phyloP scores from a whole-genome alignment of 2,329 filamentous ascomycete genomes.

The Nigrospora sphaerica region DNA sequence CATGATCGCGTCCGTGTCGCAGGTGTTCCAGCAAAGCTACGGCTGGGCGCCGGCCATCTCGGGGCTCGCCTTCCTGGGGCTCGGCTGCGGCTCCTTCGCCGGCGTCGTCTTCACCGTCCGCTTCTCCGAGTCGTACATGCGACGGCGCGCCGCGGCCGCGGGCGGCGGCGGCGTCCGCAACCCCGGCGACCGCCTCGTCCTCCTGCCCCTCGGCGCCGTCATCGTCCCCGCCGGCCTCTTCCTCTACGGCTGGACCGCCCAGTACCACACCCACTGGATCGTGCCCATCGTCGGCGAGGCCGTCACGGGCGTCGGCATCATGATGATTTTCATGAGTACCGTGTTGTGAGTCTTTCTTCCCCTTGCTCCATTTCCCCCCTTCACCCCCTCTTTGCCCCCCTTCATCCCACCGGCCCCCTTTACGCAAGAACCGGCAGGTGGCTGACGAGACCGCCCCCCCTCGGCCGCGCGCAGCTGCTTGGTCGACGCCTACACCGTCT shows the following conservation, averaged over 20 bases:
- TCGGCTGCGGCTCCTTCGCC: slow-evolving; percentile 20
- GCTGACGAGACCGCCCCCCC: no score
- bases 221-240: slow-evolving; percentile 32
- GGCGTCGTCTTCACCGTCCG: no score
- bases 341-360: no score
- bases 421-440: no score
- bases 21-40: slow-evolving; percentile 33
- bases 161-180: no score
- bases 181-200: slow-evolving; percentile 31
- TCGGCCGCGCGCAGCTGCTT: slow-evolving; percentile 28
- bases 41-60: slow-evolving; percentile 26
- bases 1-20: slow-evolving; percentile 34
- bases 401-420: neutral
- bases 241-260: slow-evolving; percentile 40
- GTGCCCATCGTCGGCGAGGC: slow-evolving; percentile 36
- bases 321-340: slow-evolving; percentile 10
- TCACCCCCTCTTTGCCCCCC: neutral
- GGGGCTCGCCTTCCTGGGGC: slow-evolving; percentile 29
- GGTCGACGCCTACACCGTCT: slow-evolving; percentile 46
- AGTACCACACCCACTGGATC: slow-evolving; percentile 38
- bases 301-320: slow-evolving; percentile 28
- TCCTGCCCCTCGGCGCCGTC: slow-evolving; percentile 27
- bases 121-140: no score
- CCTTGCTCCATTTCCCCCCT: no score
- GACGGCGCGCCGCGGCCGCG: no score